Base-by-base conservation (phyloP, 2,329 filamentous ascomycete species). In the Aspergillus hortae region DNA sequence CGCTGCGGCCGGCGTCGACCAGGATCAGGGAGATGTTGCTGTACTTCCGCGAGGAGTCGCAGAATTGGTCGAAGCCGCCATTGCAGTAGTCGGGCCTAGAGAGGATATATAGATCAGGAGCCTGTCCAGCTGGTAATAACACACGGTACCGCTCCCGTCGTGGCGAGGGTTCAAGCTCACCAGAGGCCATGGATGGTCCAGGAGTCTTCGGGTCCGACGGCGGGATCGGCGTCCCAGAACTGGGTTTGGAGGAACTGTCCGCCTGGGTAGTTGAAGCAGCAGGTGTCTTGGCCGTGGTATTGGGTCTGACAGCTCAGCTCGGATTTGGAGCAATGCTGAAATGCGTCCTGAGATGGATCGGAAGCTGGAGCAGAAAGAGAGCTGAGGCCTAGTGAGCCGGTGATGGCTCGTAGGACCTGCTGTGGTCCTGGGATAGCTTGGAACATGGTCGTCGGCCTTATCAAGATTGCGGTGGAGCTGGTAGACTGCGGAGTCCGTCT, bases 141-240 rank as follows among this genome's bases (percentile, higher is more conserved):
- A 35, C n/a, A 14, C 14, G 15, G 12, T 7, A 6, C 23, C 6
- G 42, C 17, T 12, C 4, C 14, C 21, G 2, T 35, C 43, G 43
- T 17, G 32, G 23, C 4, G 25, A 11, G 11, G 19, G 46, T 14
- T 10, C 1, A 25, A 44, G 25, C 71, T 60, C 66, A 80, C 80
- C 81, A 88, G 7, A 90, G 76, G 1, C 87, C 87, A 64, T 90
- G 88, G 38, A 90, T 80, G 1, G 86, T 90, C 87, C 87, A 92
- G 5, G 82, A 85, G 64, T 89, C 80, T 46, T 70, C 71, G 2
- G 88, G 87, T 0, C 88, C 87, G 4, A 83, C 80, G 1, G 79
- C 73, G 1, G 86, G 86, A 52, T 80, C 66, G 0, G 83, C 80
- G 63, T 91, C 87, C 88, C 88, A 91, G 72, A 91, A 90, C 61